Conservation (phyloP, 2,329 filamentous ascomycete species). For the Pyricularia grisea region DNA sequence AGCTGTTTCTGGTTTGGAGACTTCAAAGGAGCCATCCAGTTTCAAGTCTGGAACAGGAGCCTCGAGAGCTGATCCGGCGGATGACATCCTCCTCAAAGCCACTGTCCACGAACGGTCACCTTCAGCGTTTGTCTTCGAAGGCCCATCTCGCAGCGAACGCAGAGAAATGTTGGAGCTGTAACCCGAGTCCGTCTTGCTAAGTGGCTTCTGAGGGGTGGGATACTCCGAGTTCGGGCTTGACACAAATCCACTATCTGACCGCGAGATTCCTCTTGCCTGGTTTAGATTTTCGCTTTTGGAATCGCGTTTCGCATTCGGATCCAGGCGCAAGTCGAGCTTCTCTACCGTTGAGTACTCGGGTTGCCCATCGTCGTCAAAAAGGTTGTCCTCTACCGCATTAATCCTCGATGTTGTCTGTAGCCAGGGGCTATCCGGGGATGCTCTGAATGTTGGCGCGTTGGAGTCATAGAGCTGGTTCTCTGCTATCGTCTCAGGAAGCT, state of each 20-base stretch:
- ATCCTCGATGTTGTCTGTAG: slow-evolving; percentile 37
- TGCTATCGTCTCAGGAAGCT: neutral
- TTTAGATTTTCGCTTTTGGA: slow-evolving; percentile 10
- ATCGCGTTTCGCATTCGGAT: slow-evolving; percentile 32
- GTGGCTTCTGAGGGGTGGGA: slow-evolving; percentile 26
- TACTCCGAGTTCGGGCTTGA: slow-evolving; percentile 32
- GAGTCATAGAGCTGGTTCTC: neutral
- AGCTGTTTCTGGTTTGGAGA: neutral
- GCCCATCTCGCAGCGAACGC: slow-evolving; percentile 34
- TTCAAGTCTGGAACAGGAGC: neutral
- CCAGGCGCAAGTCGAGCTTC: slow-evolving; percentile 29
- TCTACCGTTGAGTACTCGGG: slow-evolving; percentile 25
- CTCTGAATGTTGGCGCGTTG: slow-evolving; percentile 14
- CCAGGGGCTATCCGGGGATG: slow-evolving; percentile 18
- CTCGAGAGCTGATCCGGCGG: neutral
- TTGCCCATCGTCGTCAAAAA: slow-evolving; percentile 32
- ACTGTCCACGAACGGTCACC: neutral
- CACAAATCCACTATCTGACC: slow-evolving; percentile 40
- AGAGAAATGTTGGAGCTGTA: slow-evolving; percentile 53
- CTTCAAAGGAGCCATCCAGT: neutral
- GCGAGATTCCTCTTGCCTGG: slow-evolving; percentile 14
- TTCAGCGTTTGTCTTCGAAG: neutral
- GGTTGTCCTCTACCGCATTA: slow-evolving; percentile 34
- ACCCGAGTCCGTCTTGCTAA: slow-evolving; percentile 51
- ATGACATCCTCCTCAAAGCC: neutral